phyloP scores from a whole-genome alignment of 768 basidiomycete genomes.

The Dioszegia hungarica region DNA sequence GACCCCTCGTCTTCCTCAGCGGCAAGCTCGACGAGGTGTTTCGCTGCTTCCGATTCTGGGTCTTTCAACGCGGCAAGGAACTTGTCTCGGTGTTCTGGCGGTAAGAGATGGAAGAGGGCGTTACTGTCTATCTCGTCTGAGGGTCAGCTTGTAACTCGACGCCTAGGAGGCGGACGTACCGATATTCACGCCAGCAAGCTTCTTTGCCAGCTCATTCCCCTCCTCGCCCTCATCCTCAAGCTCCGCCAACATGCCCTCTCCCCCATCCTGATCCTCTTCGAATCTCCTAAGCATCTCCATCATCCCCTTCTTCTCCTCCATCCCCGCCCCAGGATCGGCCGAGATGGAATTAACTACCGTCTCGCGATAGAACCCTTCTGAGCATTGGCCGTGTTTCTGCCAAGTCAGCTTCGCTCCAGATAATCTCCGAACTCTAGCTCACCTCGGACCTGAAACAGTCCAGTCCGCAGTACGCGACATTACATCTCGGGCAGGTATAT shows the following conservation, averaged over 20 bases:
- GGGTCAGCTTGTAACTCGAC: background rate
- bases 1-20: background rate
- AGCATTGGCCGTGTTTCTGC: conserved; percentile 40
- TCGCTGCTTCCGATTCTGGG: conserved; percentile 30
- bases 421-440: conserved; percentile 7
- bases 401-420: too few species aligned
- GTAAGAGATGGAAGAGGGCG: conserved; percentile 35
- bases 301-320: conserved; percentile 46
- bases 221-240: conserved; percentile 37
- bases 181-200: conserved; percentile 28
- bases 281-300: conserved; percentile 42
- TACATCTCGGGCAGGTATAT: conserved; percentile 45
- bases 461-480: conserved; percentile 33
- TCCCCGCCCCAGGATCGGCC: conserved; percentile 41
- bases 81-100: conserved; percentile 30
- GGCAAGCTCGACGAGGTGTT: conserved; percentile 23
- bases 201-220: conserved; percentile 25
- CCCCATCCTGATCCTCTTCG: conserved; percentile 31
- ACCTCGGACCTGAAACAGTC: conserved; percentile 32
- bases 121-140: conserved; percentile 39
- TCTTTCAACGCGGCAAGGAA: conserved; percentile 30
- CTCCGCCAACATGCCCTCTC: conserved; percentile 14
- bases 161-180: conserved; percentile 17
- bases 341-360: conserved; percentile 41
- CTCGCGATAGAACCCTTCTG: conserved; percentile 37